Evolutionary conservation across 495 filamentous ascomycete genomes (phyloP).

Genomic region (Astrothelium subdiscretum): DNA sequence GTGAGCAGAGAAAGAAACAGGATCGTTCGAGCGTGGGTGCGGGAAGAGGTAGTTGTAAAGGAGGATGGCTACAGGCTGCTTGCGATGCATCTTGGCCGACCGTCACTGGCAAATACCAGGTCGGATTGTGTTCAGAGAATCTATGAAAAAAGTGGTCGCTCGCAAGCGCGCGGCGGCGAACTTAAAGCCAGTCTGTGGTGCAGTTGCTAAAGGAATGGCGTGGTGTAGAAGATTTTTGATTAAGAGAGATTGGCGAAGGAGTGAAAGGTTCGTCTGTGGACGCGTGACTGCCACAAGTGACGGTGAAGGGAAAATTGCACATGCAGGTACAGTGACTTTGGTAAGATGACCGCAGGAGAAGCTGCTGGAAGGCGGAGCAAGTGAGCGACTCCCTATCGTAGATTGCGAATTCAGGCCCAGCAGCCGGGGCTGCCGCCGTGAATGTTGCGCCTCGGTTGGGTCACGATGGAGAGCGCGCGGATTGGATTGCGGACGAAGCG

Average conservation of each 20-base stretch:
- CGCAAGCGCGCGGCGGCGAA: neutral
- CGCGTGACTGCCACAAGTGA: neutral
- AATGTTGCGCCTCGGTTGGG: conserved; percentile 1
- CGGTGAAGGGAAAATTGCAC: neutral
- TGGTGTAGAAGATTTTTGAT: neutral
- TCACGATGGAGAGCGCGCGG: neutral
- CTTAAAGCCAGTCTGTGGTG: neutral
- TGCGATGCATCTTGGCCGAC: conserved; percentile 41
- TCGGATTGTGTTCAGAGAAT: neutral
- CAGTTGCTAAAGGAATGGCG: neutral
- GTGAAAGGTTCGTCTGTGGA: neutral
- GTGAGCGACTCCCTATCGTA: neutral
- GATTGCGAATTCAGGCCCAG: neutral
- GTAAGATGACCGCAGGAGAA: neutral
- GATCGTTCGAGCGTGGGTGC: conserved; percentile 42
- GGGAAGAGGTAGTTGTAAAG: conserved; percentile 50
- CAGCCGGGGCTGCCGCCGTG: neutral
- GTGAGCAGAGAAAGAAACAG: conserved; percentile 45
- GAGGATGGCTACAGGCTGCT: conserved; percentile 42
- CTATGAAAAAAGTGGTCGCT: neutral
- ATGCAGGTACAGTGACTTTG: neutral
- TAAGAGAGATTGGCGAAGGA: neutral
- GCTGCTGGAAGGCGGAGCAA: neutral
- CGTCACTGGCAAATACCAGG: neutral
- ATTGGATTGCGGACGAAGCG: conserved; percentile 1